Conservation (phyloP, 352 stramenopile species). For the Pythium brassicae region DNA sequence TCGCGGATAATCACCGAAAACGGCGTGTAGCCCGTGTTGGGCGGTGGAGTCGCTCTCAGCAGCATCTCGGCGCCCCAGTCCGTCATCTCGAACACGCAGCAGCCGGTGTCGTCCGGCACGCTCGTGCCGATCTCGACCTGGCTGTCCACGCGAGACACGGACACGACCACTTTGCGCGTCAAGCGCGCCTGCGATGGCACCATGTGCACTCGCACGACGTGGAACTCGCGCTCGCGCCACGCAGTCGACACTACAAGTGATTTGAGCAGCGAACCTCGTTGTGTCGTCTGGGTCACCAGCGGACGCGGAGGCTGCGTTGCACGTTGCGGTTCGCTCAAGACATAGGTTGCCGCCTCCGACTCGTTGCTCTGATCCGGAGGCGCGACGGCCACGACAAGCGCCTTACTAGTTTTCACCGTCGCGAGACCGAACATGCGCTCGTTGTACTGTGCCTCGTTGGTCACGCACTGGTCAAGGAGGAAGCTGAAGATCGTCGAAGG, state of each 20-base stretch:
- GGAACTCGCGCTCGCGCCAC: conserved; percentile 43
- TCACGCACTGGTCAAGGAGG: conserved; percentile 30
- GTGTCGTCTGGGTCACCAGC: background rate
- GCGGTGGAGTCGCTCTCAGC: conserved; percentile 17
- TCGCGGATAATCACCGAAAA: conserved; percentile 35
- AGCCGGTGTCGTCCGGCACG: conserved; percentile 35
- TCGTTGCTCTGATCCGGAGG: background rate
- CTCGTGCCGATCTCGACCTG: conserved; percentile 25
- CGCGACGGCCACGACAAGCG: conserved; percentile 3
- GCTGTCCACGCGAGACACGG: conserved; percentile 32
- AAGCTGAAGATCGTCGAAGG: conserved; percentile 48
- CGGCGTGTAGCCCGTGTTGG: conserved; percentile 17
- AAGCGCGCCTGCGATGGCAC: conserved; percentile 29
- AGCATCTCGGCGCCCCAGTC: conserved; percentile 54
- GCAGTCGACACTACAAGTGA: conserved; percentile 6
- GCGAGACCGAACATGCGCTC: conserved; percentile 22
- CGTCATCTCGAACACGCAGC: conserved; percentile 51
- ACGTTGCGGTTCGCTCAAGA: background rate
- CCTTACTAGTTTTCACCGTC: conserved; percentile 18
- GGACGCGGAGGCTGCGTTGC: background rate
- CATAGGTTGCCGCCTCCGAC: too few relatives aligned
- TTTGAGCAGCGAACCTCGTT: background rate
- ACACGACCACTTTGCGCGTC: conserved; percentile 30
- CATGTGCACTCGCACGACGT: conserved; percentile 33
- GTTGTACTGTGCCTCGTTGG: conserved; percentile 32